Conservation (phyloP, 495 filamentous ascomycete genomes). For the Aspergillus bertholletiae region DNA sequence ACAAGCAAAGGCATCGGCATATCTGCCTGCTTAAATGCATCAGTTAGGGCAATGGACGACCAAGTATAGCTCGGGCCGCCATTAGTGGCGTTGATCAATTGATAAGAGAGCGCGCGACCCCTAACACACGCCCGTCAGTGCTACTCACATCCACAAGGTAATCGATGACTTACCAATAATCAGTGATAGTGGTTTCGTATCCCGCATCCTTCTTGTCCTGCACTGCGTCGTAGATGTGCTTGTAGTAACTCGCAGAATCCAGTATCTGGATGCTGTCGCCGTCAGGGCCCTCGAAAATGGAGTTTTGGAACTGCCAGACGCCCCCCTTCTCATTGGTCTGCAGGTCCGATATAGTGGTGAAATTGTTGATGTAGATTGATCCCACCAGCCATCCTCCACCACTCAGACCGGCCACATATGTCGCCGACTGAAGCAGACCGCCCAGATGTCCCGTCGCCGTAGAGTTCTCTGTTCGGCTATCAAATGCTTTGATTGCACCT, state of each 20-base stretch:
- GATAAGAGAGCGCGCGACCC: constrained; percentile 73
- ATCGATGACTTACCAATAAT: constrained; percentile 63
- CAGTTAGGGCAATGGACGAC: constrained; percentile 73
- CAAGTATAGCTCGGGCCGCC: constrained; percentile 82
- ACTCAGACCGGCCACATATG: constrained; percentile 81
- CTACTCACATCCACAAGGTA: constrained; percentile 10
- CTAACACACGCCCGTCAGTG: constrained; percentile 18
- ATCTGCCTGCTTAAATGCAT: constrained; percentile 64
- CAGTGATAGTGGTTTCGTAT: constrained; percentile 75
- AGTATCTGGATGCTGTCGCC: constrained; percentile 49
- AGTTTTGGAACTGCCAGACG: constrained; percentile 75
- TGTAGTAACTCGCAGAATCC: constrained; percentile 62
- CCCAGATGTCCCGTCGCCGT: constrained; percentile 70
- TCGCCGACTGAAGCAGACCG: constrained; percentile 78
- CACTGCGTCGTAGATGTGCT: constrained; percentile 59
- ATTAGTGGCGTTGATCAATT: constrained; percentile 73
- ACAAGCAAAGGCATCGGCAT: constrained; percentile 83
- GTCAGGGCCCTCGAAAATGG: constrained; percentile 68
- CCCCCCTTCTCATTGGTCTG: constrained; percentile 36
- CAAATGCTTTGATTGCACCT: constrained; percentile 83
- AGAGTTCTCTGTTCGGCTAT: constrained; percentile 66
- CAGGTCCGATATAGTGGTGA: constrained; percentile 65
- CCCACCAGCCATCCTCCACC: constrained; percentile 89
- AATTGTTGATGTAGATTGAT: constrained; percentile 87
- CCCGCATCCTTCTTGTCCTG: constrained; percentile 63